Conservation (phyloP, 495 filamentous ascomycete species). For the Entonaema liquescens region DNA sequence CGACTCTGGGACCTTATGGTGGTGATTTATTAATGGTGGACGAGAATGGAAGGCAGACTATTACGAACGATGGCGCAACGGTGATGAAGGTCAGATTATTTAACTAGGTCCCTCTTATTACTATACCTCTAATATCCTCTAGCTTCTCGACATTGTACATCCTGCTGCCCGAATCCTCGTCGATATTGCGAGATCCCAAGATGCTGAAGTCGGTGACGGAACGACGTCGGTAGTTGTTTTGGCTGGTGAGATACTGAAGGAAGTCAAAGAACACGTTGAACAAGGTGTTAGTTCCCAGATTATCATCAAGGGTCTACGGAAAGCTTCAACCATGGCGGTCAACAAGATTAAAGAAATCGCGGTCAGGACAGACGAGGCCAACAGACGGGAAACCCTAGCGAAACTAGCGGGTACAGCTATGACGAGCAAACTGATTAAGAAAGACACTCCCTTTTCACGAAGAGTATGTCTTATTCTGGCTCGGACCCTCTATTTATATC, state of each 20-base stretch:
- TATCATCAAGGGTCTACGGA: slow-evolving; percentile 94
- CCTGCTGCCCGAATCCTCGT: slow-evolving; percentile 97
- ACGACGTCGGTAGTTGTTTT: slow-evolving; percentile 97
- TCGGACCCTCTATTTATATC: neutral
- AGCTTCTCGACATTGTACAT: slow-evolving; percentile 98
- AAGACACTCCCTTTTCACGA: slow-evolving; percentile 97
- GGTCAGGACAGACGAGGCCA: slow-evolving; percentile 82
- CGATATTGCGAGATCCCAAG: slow-evolving; percentile 98
- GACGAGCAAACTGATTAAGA: slow-evolving; percentile 99
- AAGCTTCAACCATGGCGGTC: slow-evolving; percentile 89
- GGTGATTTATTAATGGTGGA: slow-evolving; percentile 96
- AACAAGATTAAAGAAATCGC: slow-evolving; percentile 99
- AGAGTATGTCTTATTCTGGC: slow-evolving; percentile 69
- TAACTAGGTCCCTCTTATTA: neutral
- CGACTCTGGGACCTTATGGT: slow-evolving; percentile 96
- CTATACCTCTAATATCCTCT: slow-evolving; percentile 12
- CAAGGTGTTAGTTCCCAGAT: slow-evolving; percentile 96
- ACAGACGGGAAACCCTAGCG: slow-evolving; percentile 86
- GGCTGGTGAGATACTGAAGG: slow-evolving; percentile 95
- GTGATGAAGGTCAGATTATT: slow-evolving; percentile 86
- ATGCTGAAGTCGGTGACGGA: slow-evolving; percentile 97
- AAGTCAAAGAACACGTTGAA: slow-evolving; percentile 93
- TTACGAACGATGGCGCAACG: slow-evolving; percentile 98
- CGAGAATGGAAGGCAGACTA: slow-evolving; percentile 92
- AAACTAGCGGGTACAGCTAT: slow-evolving; percentile 97